phyloP scores from a whole-genome alignment of 768 basidiomycete genomes.

The Boletellus sp. region DNA sequence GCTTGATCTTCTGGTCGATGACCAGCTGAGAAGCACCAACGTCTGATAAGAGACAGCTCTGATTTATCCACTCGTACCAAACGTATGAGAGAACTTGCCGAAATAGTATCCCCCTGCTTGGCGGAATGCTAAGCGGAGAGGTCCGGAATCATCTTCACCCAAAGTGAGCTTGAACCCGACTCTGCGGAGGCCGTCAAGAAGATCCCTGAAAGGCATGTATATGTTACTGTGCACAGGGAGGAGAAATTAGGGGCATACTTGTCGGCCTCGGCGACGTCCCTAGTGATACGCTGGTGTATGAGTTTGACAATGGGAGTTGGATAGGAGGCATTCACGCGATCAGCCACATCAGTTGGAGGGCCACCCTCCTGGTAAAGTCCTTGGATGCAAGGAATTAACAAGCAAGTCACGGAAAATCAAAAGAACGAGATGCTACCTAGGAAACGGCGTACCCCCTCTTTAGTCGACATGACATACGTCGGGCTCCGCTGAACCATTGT shows the following conservation, averaged over 20 bases:
- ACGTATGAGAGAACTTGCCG: conserved; percentile 34
- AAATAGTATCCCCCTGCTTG: conserved; percentile 66
- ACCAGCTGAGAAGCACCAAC: conserved; percentile 41
- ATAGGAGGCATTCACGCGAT: conserved; percentile 48
- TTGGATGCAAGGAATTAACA: conserved; percentile 6
- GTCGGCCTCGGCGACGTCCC: conserved; percentile 51
- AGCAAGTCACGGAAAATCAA: conserved; percentile 15
- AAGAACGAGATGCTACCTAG: conserved; percentile 8
- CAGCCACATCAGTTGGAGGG: conserved; percentile 49
- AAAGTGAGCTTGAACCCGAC: conserved; percentile 54
- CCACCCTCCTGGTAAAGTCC: conserved; percentile 44
- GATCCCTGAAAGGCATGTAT: conserved; percentile 30
- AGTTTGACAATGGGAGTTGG: conserved; percentile 33
- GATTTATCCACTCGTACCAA: background rate
- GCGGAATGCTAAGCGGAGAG: conserved; percentile 43
- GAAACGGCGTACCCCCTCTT: conserved; percentile 35
- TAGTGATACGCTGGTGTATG: conserved; percentile 36
- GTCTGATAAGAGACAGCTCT: conserved; percentile 21
- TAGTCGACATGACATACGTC: conserved; percentile 50
- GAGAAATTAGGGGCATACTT: conserved; percentile 34
- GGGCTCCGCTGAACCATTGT: conserved; percentile 51
- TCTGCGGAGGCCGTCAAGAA: conserved; percentile 53
- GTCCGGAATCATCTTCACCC: conserved; percentile 52
- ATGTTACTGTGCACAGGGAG: background rate
- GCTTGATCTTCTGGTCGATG: conserved; percentile 45